Percentiles rank a stretch among this genome's conserved stretches.
Evolutionary conservation across 1,139 yeast species (phyloP).

Genomic region (Yamadazyma oceani): DNA sequence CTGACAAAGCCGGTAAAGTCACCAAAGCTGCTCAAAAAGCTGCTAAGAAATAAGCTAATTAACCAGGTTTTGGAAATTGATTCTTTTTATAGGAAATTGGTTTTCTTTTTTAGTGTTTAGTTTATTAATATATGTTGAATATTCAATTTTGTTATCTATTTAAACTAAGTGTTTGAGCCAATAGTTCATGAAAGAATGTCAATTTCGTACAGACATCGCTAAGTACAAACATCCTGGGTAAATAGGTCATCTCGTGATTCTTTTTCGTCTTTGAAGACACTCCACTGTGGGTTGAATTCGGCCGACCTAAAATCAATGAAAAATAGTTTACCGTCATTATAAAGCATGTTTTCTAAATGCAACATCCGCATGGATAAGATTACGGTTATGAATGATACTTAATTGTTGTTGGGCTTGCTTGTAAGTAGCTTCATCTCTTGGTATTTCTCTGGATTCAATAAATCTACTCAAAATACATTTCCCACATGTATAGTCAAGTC

Average conservation of each 20-base stretch:
- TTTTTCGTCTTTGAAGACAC: no score
- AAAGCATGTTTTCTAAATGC: not conserved
- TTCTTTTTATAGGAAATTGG: not conserved
- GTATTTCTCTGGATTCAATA: not conserved
- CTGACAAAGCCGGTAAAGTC: slow-evolving; percentile 95
- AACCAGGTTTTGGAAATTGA: slow-evolving; percentile 2
- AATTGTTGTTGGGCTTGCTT: not conserved
- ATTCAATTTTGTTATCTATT: no score
- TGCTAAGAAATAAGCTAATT: slow-evolving; percentile 77
- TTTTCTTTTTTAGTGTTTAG: not conserved
- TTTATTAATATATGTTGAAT: not conserved
- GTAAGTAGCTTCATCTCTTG: not conserved
- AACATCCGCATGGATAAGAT: not conserved
- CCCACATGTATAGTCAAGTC: no score
- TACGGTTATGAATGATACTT: not conserved
- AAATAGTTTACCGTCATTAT: not conserved
- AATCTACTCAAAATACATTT: not conserved
- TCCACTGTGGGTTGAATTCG: no score
- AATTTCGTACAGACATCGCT: no score
- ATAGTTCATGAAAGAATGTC: no score
- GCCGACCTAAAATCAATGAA: not conserved
- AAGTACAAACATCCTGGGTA: no score
- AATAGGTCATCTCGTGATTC: no score
- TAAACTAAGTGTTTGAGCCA: no score
- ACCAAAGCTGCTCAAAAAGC: slow-evolving; percentile 99